Evolutionary conservation across 495 filamentous ascomycete genomes (phyloP).

Genomic region (Aspergillus saccharolyticus): DNA sequence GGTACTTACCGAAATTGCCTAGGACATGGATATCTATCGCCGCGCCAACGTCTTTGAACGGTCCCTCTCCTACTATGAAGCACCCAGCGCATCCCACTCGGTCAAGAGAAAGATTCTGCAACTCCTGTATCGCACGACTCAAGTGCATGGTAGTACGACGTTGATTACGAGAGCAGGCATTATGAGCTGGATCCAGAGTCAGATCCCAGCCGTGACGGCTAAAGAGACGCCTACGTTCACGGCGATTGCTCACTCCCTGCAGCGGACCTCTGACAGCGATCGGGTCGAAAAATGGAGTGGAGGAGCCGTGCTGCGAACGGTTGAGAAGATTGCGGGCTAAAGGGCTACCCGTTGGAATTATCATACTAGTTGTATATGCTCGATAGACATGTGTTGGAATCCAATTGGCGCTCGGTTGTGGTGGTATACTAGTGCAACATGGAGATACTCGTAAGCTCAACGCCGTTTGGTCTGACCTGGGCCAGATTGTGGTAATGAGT

Average conservation of each 20-base stretch:
- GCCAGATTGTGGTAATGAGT: neutral
- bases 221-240: slow-evolving; percentile 49
- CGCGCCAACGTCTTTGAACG: slow-evolving; percentile 74
- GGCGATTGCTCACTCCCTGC: slow-evolving; percentile 56
- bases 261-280: slow-evolving; percentile 63
- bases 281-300: slow-evolving; percentile 66
- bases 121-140: slow-evolving; percentile 66
- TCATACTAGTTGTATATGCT: neutral
- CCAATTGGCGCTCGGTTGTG: slow-evolving; percentile 3
- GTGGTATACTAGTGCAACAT: neutral
- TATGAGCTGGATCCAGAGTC: slow-evolving; percentile 70
- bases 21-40: slow-evolving; percentile 82
- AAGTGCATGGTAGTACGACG: slow-evolving; percentile 76
- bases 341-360: neutral
- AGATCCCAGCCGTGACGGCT: slow-evolving; percentile 37
- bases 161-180: slow-evolving; percentile 80
- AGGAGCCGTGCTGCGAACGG: slow-evolving; percentile 31
- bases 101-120: slow-evolving; percentile 65
- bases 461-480: neutral
- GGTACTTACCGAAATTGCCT: neutral
- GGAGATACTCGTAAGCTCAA: neutral
- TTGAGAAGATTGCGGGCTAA: slow-evolving; percentile 27
- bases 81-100: slow-evolving; percentile 54
- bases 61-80: slow-evolving; percentile 64
- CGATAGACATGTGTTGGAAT: neutral